Base-by-base conservation (phyloP, 805 yeast genomes). In the Nematodospora valgi region DNA sequence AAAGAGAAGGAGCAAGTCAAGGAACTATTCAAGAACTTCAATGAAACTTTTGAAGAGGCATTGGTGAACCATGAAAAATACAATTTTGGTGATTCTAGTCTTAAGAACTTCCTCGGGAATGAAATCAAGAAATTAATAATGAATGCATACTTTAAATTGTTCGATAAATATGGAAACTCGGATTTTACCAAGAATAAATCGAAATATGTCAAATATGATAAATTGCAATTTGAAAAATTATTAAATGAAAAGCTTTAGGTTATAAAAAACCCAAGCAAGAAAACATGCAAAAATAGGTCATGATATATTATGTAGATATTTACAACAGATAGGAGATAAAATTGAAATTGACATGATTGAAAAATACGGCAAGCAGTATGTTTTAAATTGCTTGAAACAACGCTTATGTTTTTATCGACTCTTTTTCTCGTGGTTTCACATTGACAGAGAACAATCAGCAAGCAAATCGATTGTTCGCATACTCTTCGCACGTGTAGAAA, bases 81-180 rank as follows among this genome's bases (percentile, higher is more conserved):
- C 54, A 75, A 74, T 38, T 70, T 87, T 30, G 74, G 80, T 6
- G 94, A 87, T 52, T 70, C 76, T 4, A 72, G 71, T 26, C 68
- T 91, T 56, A 78, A 79, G 41, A 70, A 73, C 39, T 74, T 71
- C 37, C 62, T 93, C 46, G 70, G 77, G 11, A 75, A 76, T 36
- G 97, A 91, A 49, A 82, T 83, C 50, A 80, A 80, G 23, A 67
- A 65, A 44, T 77, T 87, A 46, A 80, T 93, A 34, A 70, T 79
- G 39, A 96, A 96, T 10, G 75, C 91, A 36, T 91, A 91, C 60
- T 80, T 82, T 51, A 78, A 93, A 49, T 83, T 91, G 54, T 82
- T 86, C 57, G 87, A 84, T 47, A 84, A 85, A 56, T 80, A 85
- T 48, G 74, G 75, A 4, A 63, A 62, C 19, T 78, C 80, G n/a